Evolutionary conservation across 139 green algal genomes (phyloP), one percentile per base, ranked within the genome.

Genomic region (Tetradesmus obliquus): DNA sequence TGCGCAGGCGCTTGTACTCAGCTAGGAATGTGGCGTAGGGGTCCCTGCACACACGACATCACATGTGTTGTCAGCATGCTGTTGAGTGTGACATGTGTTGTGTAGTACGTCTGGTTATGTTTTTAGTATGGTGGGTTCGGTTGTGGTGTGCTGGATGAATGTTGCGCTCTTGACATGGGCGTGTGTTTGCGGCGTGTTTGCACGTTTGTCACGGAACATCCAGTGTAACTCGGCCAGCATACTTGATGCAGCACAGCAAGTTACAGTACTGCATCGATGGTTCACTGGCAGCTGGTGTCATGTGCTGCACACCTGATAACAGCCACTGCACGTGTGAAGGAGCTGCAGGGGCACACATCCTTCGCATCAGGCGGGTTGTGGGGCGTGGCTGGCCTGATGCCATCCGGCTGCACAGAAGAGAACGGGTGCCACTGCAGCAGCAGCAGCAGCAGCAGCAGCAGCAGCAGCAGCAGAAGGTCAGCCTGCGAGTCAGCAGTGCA

Each of bases 391-490:
- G 79, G 79, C 32, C 79, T 51, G 24, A 83, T 22, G 12, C 79
- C 79, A 22, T 83, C 79, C 5, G 79, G 32, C 10, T 5, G 32
- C 12, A 83, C 2, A 6, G 24, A 57, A 6, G 79, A 83, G 32
- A 83, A 83, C 2, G 79, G 32, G 32, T 83, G 79, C 79, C 79
- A 83, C 79, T 83, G 62, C 62, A 72, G 62, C 62, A 72, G 62
- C 62, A 72, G 3, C 62, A 72, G 62, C 62, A 72, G 62, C 62
- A 72, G 62, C 62, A 72, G 62, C 62, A 72, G 62, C 62, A 72
- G 62, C 7, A 72, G 57, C 62, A 72, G 62, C 10, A 72, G 57
- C 57, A 66, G 57, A 7, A 66, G 62, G 62, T 72, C 62, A 72
- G 62, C 10, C 10, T 45, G 10, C 19, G 9, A 22, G 62, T 72